phyloP scores from a whole-genome alignment of 192 early-diverging fungal genomes.

The Coemansia javaensis region DNA sequence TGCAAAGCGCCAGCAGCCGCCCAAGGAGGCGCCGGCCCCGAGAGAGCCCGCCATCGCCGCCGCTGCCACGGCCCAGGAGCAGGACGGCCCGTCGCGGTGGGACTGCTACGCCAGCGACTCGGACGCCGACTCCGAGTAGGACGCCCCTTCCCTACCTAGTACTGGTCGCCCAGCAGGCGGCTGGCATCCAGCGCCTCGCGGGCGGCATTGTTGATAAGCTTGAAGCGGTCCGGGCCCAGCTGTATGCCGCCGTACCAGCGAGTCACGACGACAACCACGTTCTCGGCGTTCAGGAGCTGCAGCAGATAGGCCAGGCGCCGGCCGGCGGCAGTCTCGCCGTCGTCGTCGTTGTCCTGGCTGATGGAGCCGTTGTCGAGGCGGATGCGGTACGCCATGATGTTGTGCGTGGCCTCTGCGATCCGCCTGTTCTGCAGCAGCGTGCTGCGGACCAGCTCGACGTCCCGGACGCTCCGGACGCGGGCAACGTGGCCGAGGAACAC shows the following conservation, averaged over 20 bases:
- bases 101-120: constrained; percentile 5
- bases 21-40: neutral
- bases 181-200: constrained; percentile 62
- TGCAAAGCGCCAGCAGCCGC: neutral
- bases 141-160: neutral
- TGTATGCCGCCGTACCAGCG: constrained; percentile 88
- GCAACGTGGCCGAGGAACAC: constrained; percentile 83
- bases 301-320: constrained; percentile 77
- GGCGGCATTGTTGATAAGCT: constrained; percentile 85
- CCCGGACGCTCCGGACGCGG: constrained; percentile 51
- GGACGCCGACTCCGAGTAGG: constrained; percentile 3
- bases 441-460: constrained; percentile 48
- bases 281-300: constrained; percentile 63
- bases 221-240: constrained; percentile 82
- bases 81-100: constrained; percentile 3
- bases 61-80: neutral
- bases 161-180: constrained; percentile 51
- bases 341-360: constrained; percentile 84
- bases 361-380: constrained; percentile 39
- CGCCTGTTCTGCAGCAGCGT: constrained; percentile 63
- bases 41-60: neutral
- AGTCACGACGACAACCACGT: constrained; percentile 77
- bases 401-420: constrained; percentile 83
- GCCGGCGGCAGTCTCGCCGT: constrained; percentile 91
- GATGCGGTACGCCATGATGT: constrained; percentile 85